Evolutionary conservation across 75 land plant species (phyloP).

Genomic region (Larix kaempferi): DNA sequence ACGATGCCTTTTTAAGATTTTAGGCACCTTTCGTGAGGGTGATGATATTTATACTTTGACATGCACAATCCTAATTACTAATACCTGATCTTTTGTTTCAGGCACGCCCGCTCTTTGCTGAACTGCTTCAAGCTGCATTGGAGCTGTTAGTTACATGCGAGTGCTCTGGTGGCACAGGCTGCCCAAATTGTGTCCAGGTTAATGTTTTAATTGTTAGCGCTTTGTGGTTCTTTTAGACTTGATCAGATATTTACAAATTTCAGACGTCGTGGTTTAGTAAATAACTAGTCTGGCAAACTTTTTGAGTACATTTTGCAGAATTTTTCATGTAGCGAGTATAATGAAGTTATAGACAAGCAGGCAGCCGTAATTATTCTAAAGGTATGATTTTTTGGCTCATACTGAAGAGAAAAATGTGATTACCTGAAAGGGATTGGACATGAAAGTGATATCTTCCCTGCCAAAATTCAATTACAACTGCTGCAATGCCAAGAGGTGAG

Average conservation of each 20-base stretch:
- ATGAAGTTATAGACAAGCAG: constrained; percentile 87
- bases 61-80: neutral
- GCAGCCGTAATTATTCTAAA: constrained; percentile 75
- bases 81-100: constrained; percentile 14
- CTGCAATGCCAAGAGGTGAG: no score
- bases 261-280: neutral
- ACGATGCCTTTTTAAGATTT: neutral
- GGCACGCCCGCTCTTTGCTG: constrained; percentile 71
- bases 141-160: constrained; percentile 70
- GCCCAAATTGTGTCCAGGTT: constrained; percentile 92
- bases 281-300: neutral
- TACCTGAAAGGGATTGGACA: no score
- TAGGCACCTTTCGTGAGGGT: neutral
- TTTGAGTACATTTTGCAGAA: constrained; percentile 39
- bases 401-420: no score
- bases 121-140: constrained; percentile 74
- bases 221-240: no score
- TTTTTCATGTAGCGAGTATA: constrained; percentile 77
- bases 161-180: constrained; percentile 64
- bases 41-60: neutral
- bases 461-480: no score
- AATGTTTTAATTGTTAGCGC: neutral
- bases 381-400: constrained; percentile 30
- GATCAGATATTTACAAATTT: neutral
- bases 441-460: no score